Evolutionary conservation across 2,329 filamentous ascomycete genomes (phyloP).

Genomic region (Podosphaera fusca): DNA sequence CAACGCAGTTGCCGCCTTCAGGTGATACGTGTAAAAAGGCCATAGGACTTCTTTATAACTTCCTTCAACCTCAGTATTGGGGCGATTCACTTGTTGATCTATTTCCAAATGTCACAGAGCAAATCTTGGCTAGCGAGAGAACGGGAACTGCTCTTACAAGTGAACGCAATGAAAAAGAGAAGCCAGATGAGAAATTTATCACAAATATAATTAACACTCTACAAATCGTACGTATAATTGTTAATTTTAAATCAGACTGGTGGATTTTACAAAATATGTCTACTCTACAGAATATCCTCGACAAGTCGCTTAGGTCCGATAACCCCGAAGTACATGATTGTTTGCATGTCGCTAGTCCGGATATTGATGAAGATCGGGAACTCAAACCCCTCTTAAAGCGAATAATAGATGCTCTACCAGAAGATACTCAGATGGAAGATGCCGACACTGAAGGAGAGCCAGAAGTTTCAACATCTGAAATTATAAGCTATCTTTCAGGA

Average conservation of each 20-base stretch:
- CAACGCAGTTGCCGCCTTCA: constrained; percentile 28
- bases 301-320: constrained; percentile 73
- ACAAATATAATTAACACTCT: constrained; percentile 84
- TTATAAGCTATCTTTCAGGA: constrained; percentile 63
- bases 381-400: constrained; percentile 57
- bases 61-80: constrained; percentile 77
- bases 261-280: constrained; percentile 68
- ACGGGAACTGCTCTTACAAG: constrained; percentile 34
- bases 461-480: constrained; percentile 65
- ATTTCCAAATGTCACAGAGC: constrained; percentile 73
- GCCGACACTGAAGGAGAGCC: constrained; percentile 66
- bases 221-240: constrained; percentile 71
- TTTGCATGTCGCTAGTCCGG: constrained; percentile 50
- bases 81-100: constrained; percentile 65
- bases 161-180: constrained; percentile 40
- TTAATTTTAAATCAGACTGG: constrained; percentile 70
- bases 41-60: constrained; percentile 56
- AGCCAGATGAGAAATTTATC: constrained; percentile 60
- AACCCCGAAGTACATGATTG: constrained; percentile 86
- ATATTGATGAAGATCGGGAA: constrained; percentile 43
- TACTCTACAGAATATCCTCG: constrained; percentile 64
- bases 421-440: constrained; percentile 50
- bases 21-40: constrained; percentile 72
- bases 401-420: constrained; percentile 71
- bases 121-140: constrained; percentile 64